Evolutionary conservation across 2,329 filamentous ascomycete species (phyloP).

Genomic region (Podosphaera leucotricha): DNA sequence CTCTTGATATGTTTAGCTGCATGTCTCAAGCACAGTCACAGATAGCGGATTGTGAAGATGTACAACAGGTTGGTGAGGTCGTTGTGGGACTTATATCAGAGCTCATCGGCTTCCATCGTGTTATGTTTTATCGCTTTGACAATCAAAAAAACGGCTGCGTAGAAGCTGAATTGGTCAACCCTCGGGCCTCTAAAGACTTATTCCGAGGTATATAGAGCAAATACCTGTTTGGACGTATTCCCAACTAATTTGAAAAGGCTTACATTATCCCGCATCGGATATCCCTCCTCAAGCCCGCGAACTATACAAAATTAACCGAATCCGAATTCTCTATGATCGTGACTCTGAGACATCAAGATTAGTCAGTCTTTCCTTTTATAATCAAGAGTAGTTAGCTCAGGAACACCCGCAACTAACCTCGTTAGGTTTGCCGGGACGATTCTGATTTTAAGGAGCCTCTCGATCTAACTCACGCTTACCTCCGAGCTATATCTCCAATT

Average conservation of each 20-base stretch:
- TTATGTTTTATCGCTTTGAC: conserved; percentile 12
- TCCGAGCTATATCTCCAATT: conserved; percentile 73
- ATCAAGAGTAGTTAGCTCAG: background rate
- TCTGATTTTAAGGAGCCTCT: conserved; percentile 50
- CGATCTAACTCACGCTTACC: conserved; percentile 63
- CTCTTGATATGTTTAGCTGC: conserved; percentile 10
- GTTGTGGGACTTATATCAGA: conserved; percentile 10
- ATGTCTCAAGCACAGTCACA: conserved; percentile 9
- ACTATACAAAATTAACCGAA: conserved; percentile 69
- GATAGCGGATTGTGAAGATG: conserved; percentile 3
- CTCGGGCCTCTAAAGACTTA: conserved; percentile 8
- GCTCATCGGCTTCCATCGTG: conserved; percentile 10
- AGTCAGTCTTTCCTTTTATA: conserved; percentile 3
- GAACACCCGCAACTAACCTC: background rate
- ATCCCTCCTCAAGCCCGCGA: conserved; percentile 67
- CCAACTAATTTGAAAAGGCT: conserved; percentile 3
- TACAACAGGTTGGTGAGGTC: conserved; percentile 7
- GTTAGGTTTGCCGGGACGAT: conserved; percentile 38
- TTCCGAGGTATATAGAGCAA: conserved; percentile 1
- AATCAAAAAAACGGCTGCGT: conserved; percentile 10
- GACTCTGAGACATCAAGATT: conserved; percentile 57
- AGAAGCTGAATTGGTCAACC: conserved; percentile 10
- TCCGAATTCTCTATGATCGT: conserved; percentile 63
- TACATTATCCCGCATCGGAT: conserved; percentile 59
- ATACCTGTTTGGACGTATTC: background rate